Base-by-base conservation (phyloP, 331 rosid genomes). In the Ulmus americana region DNA sequence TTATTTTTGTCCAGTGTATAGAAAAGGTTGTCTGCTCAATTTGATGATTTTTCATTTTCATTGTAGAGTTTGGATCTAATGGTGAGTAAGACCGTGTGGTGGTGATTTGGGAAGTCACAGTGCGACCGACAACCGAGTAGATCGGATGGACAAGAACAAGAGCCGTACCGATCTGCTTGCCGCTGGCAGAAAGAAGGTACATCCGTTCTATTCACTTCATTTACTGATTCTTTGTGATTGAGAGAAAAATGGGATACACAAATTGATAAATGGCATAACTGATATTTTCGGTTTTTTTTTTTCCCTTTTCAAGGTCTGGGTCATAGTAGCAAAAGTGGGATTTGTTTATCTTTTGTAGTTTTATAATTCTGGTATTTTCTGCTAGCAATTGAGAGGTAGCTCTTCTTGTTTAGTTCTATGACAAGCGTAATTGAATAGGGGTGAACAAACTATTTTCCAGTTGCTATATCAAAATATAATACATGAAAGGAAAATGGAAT, bases 121-220 rank as follows among this genome's bases (percentile, higher is more conserved):
- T 74, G 85, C 8, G 48, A 76, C 76, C 14, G 65, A 74, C 2
- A 68, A 79, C 80, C 78, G 86, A 56, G 95, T 63, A 80, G 87
- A 75, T 81, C 83, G 84, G 84, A 92, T 94, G 99, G 99, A 90
- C 72, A 84, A 76, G 86, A 79, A 73, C 84, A 84, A 87, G 90
- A 85, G 63, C 78, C 99, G 97, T 55, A 82, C 95, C 81, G 97
- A 94, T 90, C 86, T 90, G 77, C 99, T 94, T 11, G 84, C 95
- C 16, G 97, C 95, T 10, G 99, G 99, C 50, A 79, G 76, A 7
- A 84, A 94, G 69, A 90, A 67, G 99, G 99, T 92, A 63, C 52
- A 22, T 47, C 10, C 6, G 6, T 51, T 20, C 14, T 20, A 41
- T 11, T 63, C 39, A 48, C 39, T 51, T 41, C 13, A 39, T 50